These are phyloP conservation scores for Backusella psychrophila DNA, from an alignment of 192 early-diverging fungal genomes.

Conservation along the genomic window DNA sequence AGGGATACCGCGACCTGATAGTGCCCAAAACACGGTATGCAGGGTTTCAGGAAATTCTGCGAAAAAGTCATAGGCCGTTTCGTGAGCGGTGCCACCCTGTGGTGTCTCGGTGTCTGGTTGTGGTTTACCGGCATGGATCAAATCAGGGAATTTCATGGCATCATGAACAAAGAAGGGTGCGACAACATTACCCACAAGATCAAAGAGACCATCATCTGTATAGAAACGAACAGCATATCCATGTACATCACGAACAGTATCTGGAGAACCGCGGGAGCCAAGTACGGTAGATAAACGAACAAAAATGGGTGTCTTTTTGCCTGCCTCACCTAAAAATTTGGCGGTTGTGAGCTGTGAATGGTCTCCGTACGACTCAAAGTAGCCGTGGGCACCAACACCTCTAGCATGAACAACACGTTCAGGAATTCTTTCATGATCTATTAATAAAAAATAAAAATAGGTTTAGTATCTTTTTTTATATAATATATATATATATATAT, in stretches of 20 bases:
- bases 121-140: constrained; percentile 43
- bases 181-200: constrained; percentile 38
- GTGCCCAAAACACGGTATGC: constrained; percentile 41
- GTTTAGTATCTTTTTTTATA: too few relatives aligned
- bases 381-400: constrained; percentile 45
- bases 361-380: constrained; percentile 30
- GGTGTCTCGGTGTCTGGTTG: constrained; percentile 43
- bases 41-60: constrained; percentile 35
- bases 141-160: constrained; percentile 40
- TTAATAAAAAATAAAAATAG: too few relatives aligned
- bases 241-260: constrained; percentile 42
- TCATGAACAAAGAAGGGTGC: constrained; percentile 49
- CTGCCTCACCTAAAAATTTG: constrained; percentile 24
- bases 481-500: too few relatives aligned
- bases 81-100: constrained; percentile 41
- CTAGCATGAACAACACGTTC: constrained; percentile 45
- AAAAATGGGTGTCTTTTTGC: constrained; percentile 47
- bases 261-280: constrained; percentile 38
- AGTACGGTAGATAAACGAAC: constrained; percentile 47
- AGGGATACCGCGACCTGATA: constrained; percentile 44
- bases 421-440: constrained; percentile 29
- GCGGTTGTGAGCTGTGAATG: constrained; percentile 37
- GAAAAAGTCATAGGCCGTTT: constrained; percentile 43
- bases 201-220: constrained; percentile 33
- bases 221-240: constrained; percentile 28